Evolutionary conservation across 2,329 filamentous ascomycete genomes (phyloP), one percentile per base, ranked within the genome.

Genomic region (Neonectria faginata): DNA sequence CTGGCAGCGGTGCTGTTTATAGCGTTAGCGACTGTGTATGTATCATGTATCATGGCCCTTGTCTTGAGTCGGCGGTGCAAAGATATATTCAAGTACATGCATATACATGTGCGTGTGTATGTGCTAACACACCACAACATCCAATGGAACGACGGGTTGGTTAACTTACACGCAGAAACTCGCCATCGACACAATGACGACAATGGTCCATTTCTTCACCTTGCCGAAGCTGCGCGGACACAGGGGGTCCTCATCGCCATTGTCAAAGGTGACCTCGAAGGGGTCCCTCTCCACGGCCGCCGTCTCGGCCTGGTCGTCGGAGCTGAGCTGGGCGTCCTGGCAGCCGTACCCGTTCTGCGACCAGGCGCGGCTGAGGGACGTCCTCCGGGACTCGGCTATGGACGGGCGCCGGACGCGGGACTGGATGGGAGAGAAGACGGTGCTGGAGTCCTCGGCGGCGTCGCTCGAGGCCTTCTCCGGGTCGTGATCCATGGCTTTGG

Each of bases 91-190:
- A 12, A 12, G 10, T 33, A 33, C 31, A 10, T 5, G 57, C 9
- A 57, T 27, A 50, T 5, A 10, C 4, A 8, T 12, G 11, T 12
- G 31, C 10, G 10, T 33, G 11, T 10, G 10, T 33, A 9, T 33
- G 12, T 36, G 16, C 12, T 1, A 14, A 56, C 12, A 45, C 27
- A 62, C 39, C 54, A 57, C 52, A 56, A 51, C 62, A 39, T 27
- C 31, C 57, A 45, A 27, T 53, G 52, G 58, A 18, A 27, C 10
- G 41, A n/a, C n/a, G 58, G 31, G 27, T n/a, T 6, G 25, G 25
- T 8, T 12, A 31, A 89, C 92, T 85, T 85, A 94, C 91, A 97
- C 94, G 78, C 92, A 95, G 64, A 96, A 83, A 51, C 92, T 92
- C 8, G 91, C 91, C 60, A 85, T 76, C 10, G 90, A 89, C n/a